phyloP scores from a whole-genome alignment of 176 grass and related monocot genomes.

The Poa annua region DNA sequence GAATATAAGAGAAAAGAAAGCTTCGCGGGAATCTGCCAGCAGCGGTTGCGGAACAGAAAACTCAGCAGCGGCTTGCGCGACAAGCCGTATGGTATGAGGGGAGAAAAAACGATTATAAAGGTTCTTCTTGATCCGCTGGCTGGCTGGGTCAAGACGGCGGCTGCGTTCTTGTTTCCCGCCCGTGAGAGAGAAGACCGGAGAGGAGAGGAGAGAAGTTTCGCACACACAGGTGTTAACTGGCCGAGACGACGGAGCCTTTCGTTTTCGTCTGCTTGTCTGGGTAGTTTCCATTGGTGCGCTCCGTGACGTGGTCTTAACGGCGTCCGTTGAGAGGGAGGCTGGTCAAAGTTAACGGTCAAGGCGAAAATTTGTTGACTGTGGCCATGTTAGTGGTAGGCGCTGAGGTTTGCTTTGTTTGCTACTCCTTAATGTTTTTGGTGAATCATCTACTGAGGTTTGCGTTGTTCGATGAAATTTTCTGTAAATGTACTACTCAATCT shows the following conservation, averaged over 20 bases:
- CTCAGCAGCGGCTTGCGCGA: conserved; percentile 30
- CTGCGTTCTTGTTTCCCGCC: conserved; percentile 14
- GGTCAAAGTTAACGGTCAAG: conserved; percentile 1
- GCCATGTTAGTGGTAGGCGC: background rate
- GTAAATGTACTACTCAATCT: too few species aligned
- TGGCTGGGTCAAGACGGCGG: conserved; percentile 43
- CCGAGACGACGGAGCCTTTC: background rate
- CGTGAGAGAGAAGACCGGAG: background rate
- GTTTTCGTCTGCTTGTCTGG: conserved; percentile 22
- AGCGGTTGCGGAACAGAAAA: conserved; percentile 13
- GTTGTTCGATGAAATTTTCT: too few species aligned
- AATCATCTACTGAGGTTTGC: too few species aligned
- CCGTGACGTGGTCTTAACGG: background rate
- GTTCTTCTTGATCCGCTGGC: background rate
- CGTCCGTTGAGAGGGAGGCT: background rate
- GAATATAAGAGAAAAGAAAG: background rate
- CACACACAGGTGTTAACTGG: background rate
- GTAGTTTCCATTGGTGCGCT: background rate
- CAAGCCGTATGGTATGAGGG: conserved; percentile 25
- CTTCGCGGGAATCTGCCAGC: conserved; percentile 45
- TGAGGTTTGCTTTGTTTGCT: conserved; percentile 2
- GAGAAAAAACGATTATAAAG: conserved; percentile 28
- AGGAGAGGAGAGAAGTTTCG: background rate
- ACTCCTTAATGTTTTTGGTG: background rate
- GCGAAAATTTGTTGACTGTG: background rate